Evolutionary conservation across 441 rosid species (phyloP), one percentile per base, ranked within the genome.

Genomic region (Erodium texanum): DNA sequence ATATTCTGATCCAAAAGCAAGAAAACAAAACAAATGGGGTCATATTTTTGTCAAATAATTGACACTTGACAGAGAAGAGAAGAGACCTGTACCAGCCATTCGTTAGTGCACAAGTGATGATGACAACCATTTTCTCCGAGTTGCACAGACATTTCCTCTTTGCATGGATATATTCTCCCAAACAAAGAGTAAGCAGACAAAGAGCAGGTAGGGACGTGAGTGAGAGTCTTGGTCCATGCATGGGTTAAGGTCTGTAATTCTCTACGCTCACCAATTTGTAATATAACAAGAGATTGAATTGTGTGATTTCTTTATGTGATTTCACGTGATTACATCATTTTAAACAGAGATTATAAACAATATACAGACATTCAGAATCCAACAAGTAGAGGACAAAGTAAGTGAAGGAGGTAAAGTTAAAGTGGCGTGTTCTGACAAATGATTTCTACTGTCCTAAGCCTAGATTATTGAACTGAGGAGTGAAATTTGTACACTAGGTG

Each of bases 121-220:
- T 58, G 62, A 58, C 62, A 58, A 58, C 24, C 62, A 58, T 58
- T 58, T 58, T 22, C 62, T 58, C 62, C 27, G 14, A 58, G 23
- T 18, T 45, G 54, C 54, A 14, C n/a, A 45, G 54, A 58, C 62
- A 58, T 58, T 58, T 58, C 62, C 62, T 58, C 62, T 58, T 58
- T 22, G n/a, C 54, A 45, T 45, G 62, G 24, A 58, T 58, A 10
- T 22, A 58, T 58, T 58, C 62, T 22, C 10, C 24, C 9, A 58
- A 58, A 58, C 62, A 58, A 58, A 58, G 24, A 58, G 62, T 58
- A 58, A 58, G 14, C 27, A 9, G 62, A 58, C 62, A 58, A 58
- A 58, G 62, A 20, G 62, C 27, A 58, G 62, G 62, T 45, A 45
- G 54, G 54, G 16, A 45, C 54, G 19, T 45, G 54, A 14, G 54